phyloP scores from a whole-genome alignment of 768 basidiomycete genomes.

The Termitomyces sp. region DNA sequence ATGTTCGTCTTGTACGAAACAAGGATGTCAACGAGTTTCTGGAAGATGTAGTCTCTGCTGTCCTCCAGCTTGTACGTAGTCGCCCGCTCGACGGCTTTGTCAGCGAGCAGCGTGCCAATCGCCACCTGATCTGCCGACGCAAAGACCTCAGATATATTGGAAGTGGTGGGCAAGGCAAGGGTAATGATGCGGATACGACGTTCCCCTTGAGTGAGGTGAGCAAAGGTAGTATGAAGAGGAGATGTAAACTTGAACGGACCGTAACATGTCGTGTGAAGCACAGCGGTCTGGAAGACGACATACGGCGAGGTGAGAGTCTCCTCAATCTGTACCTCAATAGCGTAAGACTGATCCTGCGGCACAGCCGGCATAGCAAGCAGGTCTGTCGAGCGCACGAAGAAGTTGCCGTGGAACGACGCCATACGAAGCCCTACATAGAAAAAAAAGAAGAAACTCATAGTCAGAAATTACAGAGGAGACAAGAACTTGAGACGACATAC shows the following conservation, averaged over 20 bases:
- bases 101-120: constrained; percentile 75
- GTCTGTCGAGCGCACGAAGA: constrained; percentile 97
- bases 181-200: constrained; percentile 90
- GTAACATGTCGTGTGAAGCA: constrained; percentile 90
- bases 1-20: constrained; percentile 92
- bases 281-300: constrained; percentile 91
- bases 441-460: neutral
- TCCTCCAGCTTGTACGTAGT: constrained; percentile 86
- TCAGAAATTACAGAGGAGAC: neutral
- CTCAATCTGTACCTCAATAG: constrained; percentile 93
- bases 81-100: constrained; percentile 89
- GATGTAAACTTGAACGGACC: constrained; percentile 36
- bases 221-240: neutral
- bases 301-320: constrained; percentile 88
- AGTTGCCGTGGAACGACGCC: constrained; percentile 98
- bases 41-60: constrained; percentile 75
- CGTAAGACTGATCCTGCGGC: constrained; percentile 94
- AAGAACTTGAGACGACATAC: constrained; percentile 29
- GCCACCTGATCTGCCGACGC: constrained; percentile 89
- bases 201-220: constrained; percentile 37
- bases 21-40: constrained; percentile 81
- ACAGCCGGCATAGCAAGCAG: constrained; percentile 94
- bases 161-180: constrained; percentile 81
- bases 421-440: constrained; percentile 68
- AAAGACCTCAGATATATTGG: constrained; percentile 83